Evolutionary conservation across 139 green algal genomes (phyloP), one percentile per base, ranked within the genome.

Genomic region (Haematococcus lacustris): DNA sequence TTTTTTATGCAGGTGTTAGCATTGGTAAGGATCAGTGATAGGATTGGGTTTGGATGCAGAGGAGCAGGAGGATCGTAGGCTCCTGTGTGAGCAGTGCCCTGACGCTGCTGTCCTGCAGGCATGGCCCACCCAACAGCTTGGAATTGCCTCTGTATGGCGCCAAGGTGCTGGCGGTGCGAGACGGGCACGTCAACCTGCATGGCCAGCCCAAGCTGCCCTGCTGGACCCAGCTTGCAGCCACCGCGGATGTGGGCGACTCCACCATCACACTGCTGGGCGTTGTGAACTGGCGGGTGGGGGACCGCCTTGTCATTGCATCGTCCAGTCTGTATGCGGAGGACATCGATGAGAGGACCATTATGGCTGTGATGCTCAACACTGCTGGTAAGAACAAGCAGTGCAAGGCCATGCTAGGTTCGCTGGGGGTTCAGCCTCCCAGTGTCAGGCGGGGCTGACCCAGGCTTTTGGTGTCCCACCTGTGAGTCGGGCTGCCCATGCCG

Each of bases 121-220:
- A 38, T 38, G 87, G 88, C 37, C 38, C 51, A 33, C 86, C 79
- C 2, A 73, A 72, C 57, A 71, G 30, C 61, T 61, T 57, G 3
- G 79, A 89, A 67, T 77, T 93, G 65, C 88, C 88, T 1, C 43
- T 85, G 47, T 93, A 90, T 76, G 88, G 88, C 50, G 81, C 78
- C 53, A 91, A 91, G 73, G 61, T 73, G 28, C 72, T 91, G 5
- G 87, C 78, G 1, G 73, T 91, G 32, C 78, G 87, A 3, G 47
- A 82, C 26, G 86, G 86, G 60, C 73, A 34, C 0, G 75, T 91
- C 2, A 74, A 78, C 39, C 37, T 92, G 53, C 81, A 83, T 63
- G 87, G 87, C 41, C 39, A 73, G 59, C 76, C 74, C 28, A 90
- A 90, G 76, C 61, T 47, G 9, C 88, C 88, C 1, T 71, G 70